Conservation (phyloP, 2,329 filamentous ascomycete species). For the Xylariaceae sp. region DNA sequence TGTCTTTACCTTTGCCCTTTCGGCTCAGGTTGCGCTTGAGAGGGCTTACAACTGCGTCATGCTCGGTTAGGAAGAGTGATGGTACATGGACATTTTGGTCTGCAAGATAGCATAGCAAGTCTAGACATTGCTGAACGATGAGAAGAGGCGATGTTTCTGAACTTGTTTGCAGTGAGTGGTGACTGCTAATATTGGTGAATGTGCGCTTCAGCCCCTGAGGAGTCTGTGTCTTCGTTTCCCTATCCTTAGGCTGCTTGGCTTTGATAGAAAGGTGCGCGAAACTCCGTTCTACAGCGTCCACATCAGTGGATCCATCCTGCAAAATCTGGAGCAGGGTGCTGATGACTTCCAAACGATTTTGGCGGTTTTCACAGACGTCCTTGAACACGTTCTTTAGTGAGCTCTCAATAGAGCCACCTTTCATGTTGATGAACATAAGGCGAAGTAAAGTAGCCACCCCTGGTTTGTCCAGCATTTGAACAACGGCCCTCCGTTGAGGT, state of each 20-base stretch:
- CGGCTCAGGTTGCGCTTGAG: slow-evolving; percentile 78
- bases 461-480: slow-evolving; percentile 96
- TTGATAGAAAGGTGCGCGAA: slow-evolving; percentile 92
- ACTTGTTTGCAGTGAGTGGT: slow-evolving; percentile 62
- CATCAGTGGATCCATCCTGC: slow-evolving; percentile 92
- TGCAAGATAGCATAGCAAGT: slow-evolving; percentile 82
- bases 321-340: slow-evolving; percentile 91
- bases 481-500: slow-evolving; percentile 77
- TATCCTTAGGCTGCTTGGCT: slow-evolving; percentile 78
- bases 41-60: slow-evolving; percentile 76
- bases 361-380: slow-evolving; percentile 94
- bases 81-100: slow-evolving; percentile 86
- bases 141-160: slow-evolving; percentile 92
- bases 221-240: slow-evolving; percentile 73
- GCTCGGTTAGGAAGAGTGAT: slow-evolving; percentile 92
- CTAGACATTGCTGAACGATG: slow-evolving; percentile 94
- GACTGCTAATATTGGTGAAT: slow-evolving; percentile 62
- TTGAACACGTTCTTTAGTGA: slow-evolving; percentile 87
- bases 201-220: slow-evolving; percentile 81
- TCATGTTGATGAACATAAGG: slow-evolving; percentile 92
- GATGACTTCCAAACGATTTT: slow-evolving; percentile 92
- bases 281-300: slow-evolving; percentile 92
- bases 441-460: slow-evolving; percentile 94
- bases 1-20: slow-evolving; percentile 89
- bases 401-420: slow-evolving; percentile 83